Conservation (phyloP, 768 basidiomycete species). For the Leucocoprinus leucothites region DNA sequence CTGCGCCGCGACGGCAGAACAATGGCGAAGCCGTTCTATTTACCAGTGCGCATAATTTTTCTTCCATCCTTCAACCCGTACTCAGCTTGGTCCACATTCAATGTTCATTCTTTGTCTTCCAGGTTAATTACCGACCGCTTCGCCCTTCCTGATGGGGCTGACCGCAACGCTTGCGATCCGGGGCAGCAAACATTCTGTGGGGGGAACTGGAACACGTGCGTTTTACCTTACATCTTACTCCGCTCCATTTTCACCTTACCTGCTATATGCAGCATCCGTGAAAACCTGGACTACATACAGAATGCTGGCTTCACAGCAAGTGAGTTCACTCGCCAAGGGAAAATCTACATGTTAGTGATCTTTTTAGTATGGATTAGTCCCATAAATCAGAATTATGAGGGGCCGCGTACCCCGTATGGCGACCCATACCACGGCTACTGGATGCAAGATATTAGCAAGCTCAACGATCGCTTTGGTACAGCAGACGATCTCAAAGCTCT, state of each 20-base stretch:
- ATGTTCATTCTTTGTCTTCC: neutral
- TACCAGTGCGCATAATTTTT: slow-evolving; percentile 55
- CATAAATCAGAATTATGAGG: slow-evolving; percentile 74
- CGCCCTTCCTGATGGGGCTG: slow-evolving; percentile 57
- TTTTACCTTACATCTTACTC: neutral
- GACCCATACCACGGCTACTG: slow-evolving; percentile 89
- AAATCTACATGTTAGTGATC: slow-evolving; percentile 1
- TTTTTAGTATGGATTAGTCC: slow-evolving; percentile 78
- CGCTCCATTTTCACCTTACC: neutral
- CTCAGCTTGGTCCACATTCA: neutral
- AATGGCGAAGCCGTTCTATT: slow-evolving; percentile 76
- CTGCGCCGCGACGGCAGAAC: slow-evolving; percentile 61
- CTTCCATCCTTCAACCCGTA: neutral
- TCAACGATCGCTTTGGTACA: slow-evolving; percentile 73
- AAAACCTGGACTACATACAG: slow-evolving; percentile 85
- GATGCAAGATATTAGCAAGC: slow-evolving; percentile 62
- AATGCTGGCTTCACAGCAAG: slow-evolving; percentile 79
- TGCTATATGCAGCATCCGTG: slow-evolving; percentile 42
- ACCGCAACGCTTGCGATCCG: slow-evolving; percentile 53
- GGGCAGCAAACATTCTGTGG: slow-evolving; percentile 72
- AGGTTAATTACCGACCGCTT: slow-evolving; percentile 77
- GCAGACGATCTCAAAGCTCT: slow-evolving; percentile 69
- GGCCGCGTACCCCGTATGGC: slow-evolving; percentile 68
- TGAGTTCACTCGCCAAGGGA: slow-evolving; percentile 21
- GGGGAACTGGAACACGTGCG: slow-evolving; percentile 76